Conservation (phyloP, 495 filamentous ascomycete species). For the Penicillium fimorum region DNA sequence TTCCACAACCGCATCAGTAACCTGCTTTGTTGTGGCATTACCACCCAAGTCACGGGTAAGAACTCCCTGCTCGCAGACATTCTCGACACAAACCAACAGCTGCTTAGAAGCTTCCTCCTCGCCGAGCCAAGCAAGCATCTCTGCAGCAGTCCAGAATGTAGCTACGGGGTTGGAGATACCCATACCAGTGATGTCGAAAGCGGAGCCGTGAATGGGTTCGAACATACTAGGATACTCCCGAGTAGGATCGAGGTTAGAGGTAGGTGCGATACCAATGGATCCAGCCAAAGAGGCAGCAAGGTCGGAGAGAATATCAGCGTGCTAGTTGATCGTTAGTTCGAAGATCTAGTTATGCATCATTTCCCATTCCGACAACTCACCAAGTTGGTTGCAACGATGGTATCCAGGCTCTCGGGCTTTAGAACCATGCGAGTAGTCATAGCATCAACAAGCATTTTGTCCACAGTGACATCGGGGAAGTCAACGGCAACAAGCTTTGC, state of each 20-base stretch:
- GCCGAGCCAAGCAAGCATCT: slow-evolving; percentile 68
- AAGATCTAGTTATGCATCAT: not conserved
- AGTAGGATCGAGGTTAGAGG: slow-evolving; percentile 63
- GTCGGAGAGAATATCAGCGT: slow-evolving; percentile 58
- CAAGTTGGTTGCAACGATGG: slow-evolving; percentile 57
- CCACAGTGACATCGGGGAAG: slow-evolving; percentile 52
- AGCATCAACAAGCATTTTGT: slow-evolving; percentile 61
- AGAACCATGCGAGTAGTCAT: slow-evolving; percentile 59
- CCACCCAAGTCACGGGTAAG: slow-evolving; percentile 63
- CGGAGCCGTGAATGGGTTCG: slow-evolving; percentile 67
- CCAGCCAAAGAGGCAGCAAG: slow-evolving; percentile 57
- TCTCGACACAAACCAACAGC: slow-evolving; percentile 59
- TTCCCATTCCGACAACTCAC: slow-evolving; percentile 19
- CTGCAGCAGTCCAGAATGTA: slow-evolving; percentile 66
- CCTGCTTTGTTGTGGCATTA: slow-evolving; percentile 51
- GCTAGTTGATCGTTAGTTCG: slow-evolving; percentile 25
- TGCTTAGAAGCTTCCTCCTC: slow-evolving; percentile 52
- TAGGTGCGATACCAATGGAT: slow-evolving; percentile 58
- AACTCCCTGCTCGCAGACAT: slow-evolving; percentile 56
- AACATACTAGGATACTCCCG: slow-evolving; percentile 62
- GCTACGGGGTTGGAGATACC: slow-evolving; percentile 71
- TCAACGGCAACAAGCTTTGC: slow-evolving; percentile 45
- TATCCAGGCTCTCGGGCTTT: slow-evolving; percentile 53
- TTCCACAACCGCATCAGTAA: slow-evolving; percentile 60
- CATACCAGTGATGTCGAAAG: slow-evolving; percentile 70